Evolutionary conservation across 1,139 yeast genomes (phyloP), one percentile per base, ranked within the genome.

Genomic region (Protomyces macrosporus): DNA sequence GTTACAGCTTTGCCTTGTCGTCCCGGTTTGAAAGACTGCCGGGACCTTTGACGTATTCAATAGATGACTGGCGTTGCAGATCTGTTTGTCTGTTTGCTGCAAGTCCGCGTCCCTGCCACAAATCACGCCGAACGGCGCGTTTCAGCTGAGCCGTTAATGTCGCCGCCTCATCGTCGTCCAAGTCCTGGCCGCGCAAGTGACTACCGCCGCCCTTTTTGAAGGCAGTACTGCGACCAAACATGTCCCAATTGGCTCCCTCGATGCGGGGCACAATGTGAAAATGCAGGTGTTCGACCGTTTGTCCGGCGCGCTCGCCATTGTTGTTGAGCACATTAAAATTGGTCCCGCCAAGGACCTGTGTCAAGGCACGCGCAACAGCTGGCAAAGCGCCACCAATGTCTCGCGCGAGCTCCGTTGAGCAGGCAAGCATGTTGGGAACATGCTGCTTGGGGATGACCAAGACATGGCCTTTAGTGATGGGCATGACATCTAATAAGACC

Each of bases 251-350:
- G 34, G 56, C 81, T 1, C 75, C 78, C 70, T 85, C 85, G 64
- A 81, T 81, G 80, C 91, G 91, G 52, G 98, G 98, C 72, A 91
- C 91, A 75, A 91, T 83, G 74, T 91, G 98, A 82, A 91, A 88
- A 75, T 91, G 98, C 65, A 91, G 97, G 75, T 91, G 98, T 71
- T 88, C 95, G 67, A 93, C 97, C 14, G 65, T 67, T 77, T 91
- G 98, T 73, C 91, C 97, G 30, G 98, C 98, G 72, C 90, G 86
- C 71, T 88, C 77, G 52, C 97, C 98, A 71, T 93, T 91, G 79
- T 93, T 93, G 35, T 65, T 97, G 69, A 91, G 80, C 39, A 91
- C 75, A 74, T 91, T 91, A 81, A 90, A 91, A 51, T 97, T 97
- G 73, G 84, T 81, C 70, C 89, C 82, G 6, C 79, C 84, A 37